Base-by-base conservation (phyloP, 805 yeast species). In the Saccharomyces paradoxus region DNA sequence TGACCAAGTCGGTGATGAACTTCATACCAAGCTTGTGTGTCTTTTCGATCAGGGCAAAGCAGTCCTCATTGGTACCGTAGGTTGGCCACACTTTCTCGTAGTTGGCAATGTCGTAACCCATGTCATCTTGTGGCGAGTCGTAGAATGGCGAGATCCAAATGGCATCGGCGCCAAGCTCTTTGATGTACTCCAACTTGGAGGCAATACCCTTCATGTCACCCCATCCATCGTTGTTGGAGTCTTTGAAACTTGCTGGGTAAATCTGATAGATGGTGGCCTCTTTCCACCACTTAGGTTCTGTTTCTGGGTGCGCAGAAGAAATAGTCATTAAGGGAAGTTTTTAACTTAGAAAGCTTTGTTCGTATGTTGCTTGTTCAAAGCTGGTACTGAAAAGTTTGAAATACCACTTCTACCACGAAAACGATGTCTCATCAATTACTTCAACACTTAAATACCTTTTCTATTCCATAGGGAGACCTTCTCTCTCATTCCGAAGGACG, bases 51-150 rank as follows among this genome's bases (percentile, higher is more conserved):
- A 29, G 9, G 13, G 31, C 31, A 29, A 29, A 29, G 13, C 31
- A 29, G 31, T 29, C 31, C 13, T 29, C 31, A 31, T 31, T 31
- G 3, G 37, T 31, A 31, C 17, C 17, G 7, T 31, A 31, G 4
- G 31, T 29, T 29, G 31, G 37, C 37, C 37, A 31, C 6, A 31
- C 37, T 7, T 31, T 74, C 64, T 78, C 75, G 68, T 81, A 81
- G 66, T 81, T 76, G 21, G 79, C 67, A 61, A 81, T 79, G 60
- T 81, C 85, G 63, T 81, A 81, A 3, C 86, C 86, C 84, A 81
- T 81, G 63, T 81, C 86, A 51, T 76, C 79, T 63, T 78, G 81
- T 5, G 85, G 85, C 2, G 82, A 77, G 57, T 78, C 81, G 67
- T 74, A 80, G 71, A 78, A 77, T 24, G 85, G 86, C 27, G 80